These are phyloP conservation scores for Quercus phellos DNA, from an alignment of 331 rosid species.

Conservation along the genomic window DNA sequence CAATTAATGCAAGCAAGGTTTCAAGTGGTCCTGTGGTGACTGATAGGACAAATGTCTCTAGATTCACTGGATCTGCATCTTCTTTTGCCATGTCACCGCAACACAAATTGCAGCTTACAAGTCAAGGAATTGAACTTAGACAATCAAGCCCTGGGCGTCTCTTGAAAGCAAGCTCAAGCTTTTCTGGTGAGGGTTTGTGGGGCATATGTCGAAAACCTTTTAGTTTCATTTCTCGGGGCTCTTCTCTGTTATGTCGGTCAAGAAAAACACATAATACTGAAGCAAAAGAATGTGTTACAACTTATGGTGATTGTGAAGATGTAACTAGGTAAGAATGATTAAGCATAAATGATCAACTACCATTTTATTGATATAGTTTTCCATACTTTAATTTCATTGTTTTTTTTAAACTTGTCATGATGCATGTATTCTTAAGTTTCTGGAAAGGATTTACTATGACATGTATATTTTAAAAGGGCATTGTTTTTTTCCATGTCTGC, in stretches of 20 bases:
- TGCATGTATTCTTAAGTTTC: not conserved
- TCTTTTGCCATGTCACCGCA: slow-evolving; percentile 39
- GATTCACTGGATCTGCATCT: slow-evolving; percentile 35
- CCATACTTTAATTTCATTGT: not conserved
- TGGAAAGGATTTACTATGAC: not conserved
- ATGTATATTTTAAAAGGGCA: not conserved
- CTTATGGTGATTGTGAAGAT: slow-evolving; percentile 52
- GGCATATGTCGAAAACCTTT: slow-evolving; percentile 35
- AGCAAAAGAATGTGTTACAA: slow-evolving; percentile 44
- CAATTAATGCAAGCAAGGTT: slow-evolving; percentile 59
- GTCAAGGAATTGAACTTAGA: slow-evolving; percentile 35
- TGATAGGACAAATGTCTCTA: slow-evolving; percentile 39
- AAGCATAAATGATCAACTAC: not conserved
- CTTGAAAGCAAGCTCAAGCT: slow-evolving; percentile 26
- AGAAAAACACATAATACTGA: slow-evolving; percentile 53
- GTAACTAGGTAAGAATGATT: slow-evolving; percentile 43
- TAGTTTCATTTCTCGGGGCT: slow-evolving; percentile 43
- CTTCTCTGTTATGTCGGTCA: slow-evolving; percentile 46
- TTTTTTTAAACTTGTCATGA: not conserved
- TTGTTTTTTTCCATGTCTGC: not conserved
- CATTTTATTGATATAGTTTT: not conserved
- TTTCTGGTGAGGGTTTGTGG: slow-evolving; percentile 31
- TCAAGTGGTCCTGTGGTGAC: slow-evolving; percentile 50
- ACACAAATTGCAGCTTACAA: slow-evolving; percentile 36
- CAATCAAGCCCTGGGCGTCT: slow-evolving; percentile 34